Percentiles rank a stretch among this genome's conserved stretches.
phyloP scores from a whole-genome alignment of 176 grass and related monocot species.

The Oryza meridionalis region DNA sequence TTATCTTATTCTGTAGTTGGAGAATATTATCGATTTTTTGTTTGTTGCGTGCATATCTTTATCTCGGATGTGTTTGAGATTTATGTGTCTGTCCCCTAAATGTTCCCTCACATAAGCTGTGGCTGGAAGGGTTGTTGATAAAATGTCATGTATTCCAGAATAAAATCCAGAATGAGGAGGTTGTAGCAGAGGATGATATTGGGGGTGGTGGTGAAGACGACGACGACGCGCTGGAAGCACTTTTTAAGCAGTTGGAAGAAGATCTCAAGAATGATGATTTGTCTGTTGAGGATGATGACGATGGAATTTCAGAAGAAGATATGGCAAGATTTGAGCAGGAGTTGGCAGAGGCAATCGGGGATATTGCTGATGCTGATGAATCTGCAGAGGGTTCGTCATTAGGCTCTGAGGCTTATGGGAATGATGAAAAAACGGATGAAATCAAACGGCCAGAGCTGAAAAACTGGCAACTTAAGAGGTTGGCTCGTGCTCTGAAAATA shows the following conservation, averaged over 20 bases:
- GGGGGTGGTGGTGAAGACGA: slow-evolving; percentile 32
- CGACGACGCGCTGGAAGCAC: slow-evolving; percentile 64
- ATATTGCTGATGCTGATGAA: slow-evolving; percentile 44
- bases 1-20: not conserved
- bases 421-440: slow-evolving; percentile 41
- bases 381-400: slow-evolving; percentile 2
- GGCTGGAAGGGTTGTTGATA: slow-evolving; percentile 3
- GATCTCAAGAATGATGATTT: slow-evolving; percentile 74
- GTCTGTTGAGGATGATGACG: slow-evolving; percentile 52
- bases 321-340: slow-evolving; percentile 75
- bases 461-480: slow-evolving; percentile 79
- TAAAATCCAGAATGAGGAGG: slow-evolving; percentile 49
- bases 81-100: no score
- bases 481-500: slow-evolving; percentile 78
- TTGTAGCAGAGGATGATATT: slow-evolving; percentile 25
- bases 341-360: slow-evolving; percentile 67
- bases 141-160: slow-evolving; percentile 26
- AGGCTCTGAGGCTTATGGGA: slow-evolving; percentile 24
- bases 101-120: slow-evolving; percentile 5
- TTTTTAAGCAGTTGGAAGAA: slow-evolving; percentile 86
- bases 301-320: slow-evolving; percentile 90
- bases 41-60: not conserved
- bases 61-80: not conserved
- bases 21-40: not conserved
- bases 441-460: slow-evolving; percentile 49